Percentiles rank a stretch among this genome's conserved stretches.
phyloP scores from a whole-genome alignment of 2,329 filamentous ascomycete genomes.

The Mollisiaceae sp. region DNA sequence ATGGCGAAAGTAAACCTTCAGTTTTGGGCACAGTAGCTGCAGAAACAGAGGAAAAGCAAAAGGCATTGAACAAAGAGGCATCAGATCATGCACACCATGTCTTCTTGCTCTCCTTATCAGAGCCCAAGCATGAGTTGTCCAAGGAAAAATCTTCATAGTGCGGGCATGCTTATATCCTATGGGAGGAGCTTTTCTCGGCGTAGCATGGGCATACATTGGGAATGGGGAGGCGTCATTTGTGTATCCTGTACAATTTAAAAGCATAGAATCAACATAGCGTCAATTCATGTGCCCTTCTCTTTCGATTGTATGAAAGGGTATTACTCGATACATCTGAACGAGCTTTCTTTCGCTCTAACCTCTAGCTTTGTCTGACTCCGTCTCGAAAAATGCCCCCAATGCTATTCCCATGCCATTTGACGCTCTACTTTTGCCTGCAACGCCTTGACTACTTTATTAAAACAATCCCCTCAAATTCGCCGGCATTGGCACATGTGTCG shows the following conservation, averaged over 20 bases:
- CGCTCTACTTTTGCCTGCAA: background rate
- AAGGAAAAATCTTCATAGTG: conserved; percentile 14
- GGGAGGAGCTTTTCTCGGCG: background rate
- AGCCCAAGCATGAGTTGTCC: conserved; percentile 24
- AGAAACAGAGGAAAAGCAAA: conserved; percentile 13
- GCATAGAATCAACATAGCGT: background rate
- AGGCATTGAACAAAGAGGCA: background rate
- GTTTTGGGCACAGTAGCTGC: background rate
- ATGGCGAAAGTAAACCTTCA: background rate
- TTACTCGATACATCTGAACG: background rate
- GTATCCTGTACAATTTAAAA: background rate
- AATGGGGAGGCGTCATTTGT: background rate
- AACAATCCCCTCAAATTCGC: background rate
- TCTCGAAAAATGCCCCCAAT: background rate
- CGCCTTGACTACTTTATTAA: conserved; percentile 8
- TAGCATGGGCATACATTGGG: background rate
- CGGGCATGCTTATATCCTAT: background rate
- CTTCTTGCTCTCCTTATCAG: conserved; percentile 39
- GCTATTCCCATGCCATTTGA: background rate
- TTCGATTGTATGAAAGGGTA: background rate
- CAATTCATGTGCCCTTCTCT: background rate
- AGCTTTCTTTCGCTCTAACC: background rate
- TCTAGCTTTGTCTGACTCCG: background rate
- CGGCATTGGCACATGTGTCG: background rate
- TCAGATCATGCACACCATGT: conserved; percentile 35